Conservation (phyloP, 2,329 filamentous ascomycete genomes). For the Curvularia sp. region DNA sequence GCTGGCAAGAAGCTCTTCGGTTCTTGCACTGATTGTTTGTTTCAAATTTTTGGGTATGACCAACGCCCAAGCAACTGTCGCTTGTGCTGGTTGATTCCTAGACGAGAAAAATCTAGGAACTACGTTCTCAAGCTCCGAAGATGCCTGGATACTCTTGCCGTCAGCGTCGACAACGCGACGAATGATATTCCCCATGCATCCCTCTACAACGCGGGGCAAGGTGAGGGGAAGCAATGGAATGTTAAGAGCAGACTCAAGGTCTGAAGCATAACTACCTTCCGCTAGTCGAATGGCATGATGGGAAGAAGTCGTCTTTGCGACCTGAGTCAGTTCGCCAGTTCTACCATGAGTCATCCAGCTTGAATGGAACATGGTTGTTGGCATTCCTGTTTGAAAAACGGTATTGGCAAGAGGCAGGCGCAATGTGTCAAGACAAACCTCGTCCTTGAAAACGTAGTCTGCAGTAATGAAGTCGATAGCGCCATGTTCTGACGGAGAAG, state of each 20-base stretch:
- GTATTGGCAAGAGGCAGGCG: conserved; percentile 78
- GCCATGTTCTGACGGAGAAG: conserved; percentile 24
- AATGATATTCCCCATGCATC: conserved; percentile 80
- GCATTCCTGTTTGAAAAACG: conserved; percentile 72
- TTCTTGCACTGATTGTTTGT: conserved; percentile 7
- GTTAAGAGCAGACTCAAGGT: conserved; percentile 31
- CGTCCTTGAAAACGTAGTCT: conserved; percentile 4
- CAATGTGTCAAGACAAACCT: conserved; percentile 35
- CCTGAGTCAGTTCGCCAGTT: conserved; percentile 11
- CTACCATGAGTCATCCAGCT: conserved; percentile 27
- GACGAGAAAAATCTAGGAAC: conserved; percentile 66
- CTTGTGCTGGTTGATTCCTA: conserved; percentile 50
- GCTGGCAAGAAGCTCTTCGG: conserved; percentile 15
- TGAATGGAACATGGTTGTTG: conserved; percentile 37
- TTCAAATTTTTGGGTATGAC: conserved; percentile 58
- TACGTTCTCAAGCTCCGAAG: conserved; percentile 71
- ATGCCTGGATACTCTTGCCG: conserved; percentile 65
- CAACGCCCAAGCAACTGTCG: conserved; percentile 76
- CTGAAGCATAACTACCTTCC: neutral
- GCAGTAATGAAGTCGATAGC: conserved; percentile 37
- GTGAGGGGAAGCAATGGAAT: conserved; percentile 70
- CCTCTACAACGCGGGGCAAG: conserved; percentile 65
- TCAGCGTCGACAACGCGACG: conserved; percentile 63
- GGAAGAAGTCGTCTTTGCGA: conserved; percentile 23
- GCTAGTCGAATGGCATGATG: conserved; percentile 27